phyloP scores from a whole-genome alignment of 352 stramenopile genomes.

The Pythium phragmitis region DNA sequence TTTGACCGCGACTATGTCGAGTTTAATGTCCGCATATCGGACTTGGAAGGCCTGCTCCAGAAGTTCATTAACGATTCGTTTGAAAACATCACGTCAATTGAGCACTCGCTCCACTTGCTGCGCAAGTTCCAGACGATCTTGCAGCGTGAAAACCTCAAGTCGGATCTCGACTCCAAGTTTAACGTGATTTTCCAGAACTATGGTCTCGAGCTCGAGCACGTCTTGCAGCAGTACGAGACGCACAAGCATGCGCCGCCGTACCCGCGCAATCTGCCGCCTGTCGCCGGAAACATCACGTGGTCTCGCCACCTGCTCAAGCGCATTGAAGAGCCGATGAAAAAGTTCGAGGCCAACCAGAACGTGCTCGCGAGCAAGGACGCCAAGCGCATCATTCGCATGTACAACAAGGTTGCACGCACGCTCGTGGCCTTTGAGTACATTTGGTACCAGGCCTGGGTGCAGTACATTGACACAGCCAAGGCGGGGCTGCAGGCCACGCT shows the following conservation, averaged over 20 bases:
- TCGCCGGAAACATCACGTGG: slow-evolving; percentile 99
- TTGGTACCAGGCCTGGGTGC: slow-evolving; percentile 98
- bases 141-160: slow-evolving; percentile 97
- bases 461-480: slow-evolving; percentile 98
- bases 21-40: slow-evolving; percentile 94
- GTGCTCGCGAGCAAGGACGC: slow-evolving; percentile 96
- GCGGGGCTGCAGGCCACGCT: slow-evolving; percentile 97
- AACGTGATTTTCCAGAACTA: slow-evolving; percentile 99
- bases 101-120: slow-evolving; percentile 95
- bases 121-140: slow-evolving; percentile 98
- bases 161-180: slow-evolving; percentile 97
- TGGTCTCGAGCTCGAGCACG: slow-evolving; percentile 96
- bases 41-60: slow-evolving; percentile 96
- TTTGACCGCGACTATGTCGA: slow-evolving; percentile 97
- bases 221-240: slow-evolving; percentile 98
- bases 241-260: slow-evolving; percentile 98
- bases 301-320: slow-evolving; percentile 96
- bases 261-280: slow-evolving; percentile 94
- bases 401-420: slow-evolving; percentile 98
- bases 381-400: slow-evolving; percentile 98
- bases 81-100: slow-evolving; percentile 98
- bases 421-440: slow-evolving; percentile 99
- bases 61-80: slow-evolving; percentile 99
- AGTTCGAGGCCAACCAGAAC: slow-evolving; percentile 98
- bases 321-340: slow-evolving; percentile 99